Percentiles rank a stretch among this genome's conserved stretches.
Conservation (phyloP, 306 rosid genomes). For the Argentina anserina region DNA sequence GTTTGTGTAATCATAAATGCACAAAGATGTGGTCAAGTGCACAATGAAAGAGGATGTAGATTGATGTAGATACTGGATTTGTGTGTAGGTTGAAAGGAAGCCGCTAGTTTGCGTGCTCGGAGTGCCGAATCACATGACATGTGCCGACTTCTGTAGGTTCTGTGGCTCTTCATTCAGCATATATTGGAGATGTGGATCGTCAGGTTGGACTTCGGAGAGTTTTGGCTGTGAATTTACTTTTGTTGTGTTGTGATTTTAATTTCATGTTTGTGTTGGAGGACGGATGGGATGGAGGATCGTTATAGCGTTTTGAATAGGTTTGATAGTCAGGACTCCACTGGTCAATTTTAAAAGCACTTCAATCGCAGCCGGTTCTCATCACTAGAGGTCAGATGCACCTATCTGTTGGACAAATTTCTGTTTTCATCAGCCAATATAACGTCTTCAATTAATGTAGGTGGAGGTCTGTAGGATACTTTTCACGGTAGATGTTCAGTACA, state of each 20-base stretch:
- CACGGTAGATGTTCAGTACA: conserved; percentile 81
- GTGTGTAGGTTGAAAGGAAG: conserved; percentile 67
- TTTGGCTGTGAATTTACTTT: not conserved
- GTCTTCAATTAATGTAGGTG: conserved; percentile 33
- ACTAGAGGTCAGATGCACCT: too few relatives aligned
- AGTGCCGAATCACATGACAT: conserved; percentile 95
- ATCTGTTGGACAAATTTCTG: not conserved
- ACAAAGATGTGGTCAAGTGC: too few relatives aligned
- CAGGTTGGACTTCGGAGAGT: conserved; percentile 36
- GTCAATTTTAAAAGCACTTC: conserved; percentile 70
- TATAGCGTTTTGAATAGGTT: conserved; percentile 79
- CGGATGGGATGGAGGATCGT: conserved; percentile 71
- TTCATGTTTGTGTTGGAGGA: conserved; percentile 36
- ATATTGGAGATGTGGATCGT: conserved; percentile 89
- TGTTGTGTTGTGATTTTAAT: not conserved
- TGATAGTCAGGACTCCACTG: conserved; percentile 66
- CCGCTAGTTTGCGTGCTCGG: conserved; percentile 78
- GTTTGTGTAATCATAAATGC: too few relatives aligned
- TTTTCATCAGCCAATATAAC: conserved; percentile 4
- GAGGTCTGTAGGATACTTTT: conserved; percentile 75
- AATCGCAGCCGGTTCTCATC: conserved; percentile 71
- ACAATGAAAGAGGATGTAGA: too few relatives aligned
- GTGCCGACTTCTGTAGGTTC: conserved; percentile 92
- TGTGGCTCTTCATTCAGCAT: conserved; percentile 75
- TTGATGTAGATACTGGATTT: not conserved